phyloP scores from a whole-genome alignment of 2,329 filamentous ascomycete species.

The Shiraia bambusicola region DNA sequence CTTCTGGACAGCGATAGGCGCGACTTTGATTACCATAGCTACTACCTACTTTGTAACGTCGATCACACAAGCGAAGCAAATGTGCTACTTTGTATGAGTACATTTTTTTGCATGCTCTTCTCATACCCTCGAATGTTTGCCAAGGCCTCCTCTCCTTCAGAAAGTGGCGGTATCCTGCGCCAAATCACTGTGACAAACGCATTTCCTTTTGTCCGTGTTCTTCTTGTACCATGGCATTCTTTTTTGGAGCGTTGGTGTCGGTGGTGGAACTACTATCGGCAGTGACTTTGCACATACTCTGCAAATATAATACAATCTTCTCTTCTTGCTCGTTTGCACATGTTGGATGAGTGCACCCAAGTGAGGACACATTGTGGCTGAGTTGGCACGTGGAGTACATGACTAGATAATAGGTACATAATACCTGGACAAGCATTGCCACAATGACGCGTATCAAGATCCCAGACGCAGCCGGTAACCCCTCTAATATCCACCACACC shows the following conservation, averaged over 20 bases:
- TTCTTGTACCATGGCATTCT: constrained; percentile 14
- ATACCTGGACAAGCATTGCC: constrained; percentile 17
- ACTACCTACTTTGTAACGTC: constrained; percentile 7
- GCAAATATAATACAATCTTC: constrained; percentile 7
- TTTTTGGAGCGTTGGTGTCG: constrained; percentile 9
- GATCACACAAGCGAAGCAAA: constrained; percentile 10
- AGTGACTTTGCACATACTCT: constrained; percentile 8
- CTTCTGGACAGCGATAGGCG: constrained; percentile 21
- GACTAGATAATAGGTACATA: no score
- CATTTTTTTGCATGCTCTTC: constrained; percentile 29
- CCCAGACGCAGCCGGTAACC: constrained; percentile 5
- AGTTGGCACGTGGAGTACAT: constrained; percentile 14
- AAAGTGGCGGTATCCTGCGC: constrained; percentile 1
- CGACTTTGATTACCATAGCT: background rate
- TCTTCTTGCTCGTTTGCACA: background rate
- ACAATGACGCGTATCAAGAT: constrained; percentile 25
- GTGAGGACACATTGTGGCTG: constrained; percentile 37
- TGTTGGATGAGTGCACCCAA: background rate
- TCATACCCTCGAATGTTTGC: constrained; percentile 28
- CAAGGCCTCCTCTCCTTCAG: constrained; percentile 7
- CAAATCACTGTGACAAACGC: constrained; percentile 7
- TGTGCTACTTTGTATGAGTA: constrained; percentile 36
- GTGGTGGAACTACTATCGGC: constrained; percentile 3
- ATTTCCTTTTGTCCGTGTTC: constrained; percentile 5
- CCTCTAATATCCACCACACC: constrained; percentile 2